Evolutionary conservation across 129 eudicot genomes (phyloP).

Genomic region (Escallonia herrerae): DNA sequence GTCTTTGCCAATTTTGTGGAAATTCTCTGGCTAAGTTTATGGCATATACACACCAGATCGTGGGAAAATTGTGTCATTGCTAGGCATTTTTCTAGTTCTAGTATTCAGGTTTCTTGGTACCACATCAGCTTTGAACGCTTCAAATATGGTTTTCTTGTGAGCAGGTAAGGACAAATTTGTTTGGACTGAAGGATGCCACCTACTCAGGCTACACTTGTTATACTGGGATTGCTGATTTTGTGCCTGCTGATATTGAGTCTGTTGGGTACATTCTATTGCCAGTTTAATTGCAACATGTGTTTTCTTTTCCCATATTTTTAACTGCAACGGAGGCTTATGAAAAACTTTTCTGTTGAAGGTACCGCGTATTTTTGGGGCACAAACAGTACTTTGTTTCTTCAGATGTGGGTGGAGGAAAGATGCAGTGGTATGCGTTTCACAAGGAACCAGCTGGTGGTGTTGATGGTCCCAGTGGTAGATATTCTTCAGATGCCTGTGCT

Average conservation of each 20-base stretch:
- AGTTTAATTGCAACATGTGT: not conserved
- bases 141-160: not conserved
- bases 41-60: too few species aligned
- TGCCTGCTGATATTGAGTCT: slow-evolving; percentile 86
- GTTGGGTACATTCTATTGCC: slow-evolving; percentile 60
- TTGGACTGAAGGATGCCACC: slow-evolving; percentile 65
- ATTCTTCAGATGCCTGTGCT: slow-evolving; percentile 12
- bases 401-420: slow-evolving; percentile 97
- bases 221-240: slow-evolving; percentile 96
- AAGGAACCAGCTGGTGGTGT: slow-evolving; percentile 86
- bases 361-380: slow-evolving; percentile 97
- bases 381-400: slow-evolving; percentile 97
- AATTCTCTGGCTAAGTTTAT: not conserved
- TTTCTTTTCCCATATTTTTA: not conserved
- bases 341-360: slow-evolving; percentile 32
- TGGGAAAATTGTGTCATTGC: too few species aligned
- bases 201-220: slow-evolving; percentile 98
- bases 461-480: slow-evolving; percentile 57
- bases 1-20: not conserved
- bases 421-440: slow-evolving; percentile 99
- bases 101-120: too few species aligned
- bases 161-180: slow-evolving; percentile 79
- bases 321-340: not conserved
- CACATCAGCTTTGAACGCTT: not conserved
- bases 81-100: too few species aligned